Evolutionary conservation across 208 protist genomes (phyloP), one percentile per base, ranked within the genome.

Genomic region (Sergeia podlipaevii): DNA sequence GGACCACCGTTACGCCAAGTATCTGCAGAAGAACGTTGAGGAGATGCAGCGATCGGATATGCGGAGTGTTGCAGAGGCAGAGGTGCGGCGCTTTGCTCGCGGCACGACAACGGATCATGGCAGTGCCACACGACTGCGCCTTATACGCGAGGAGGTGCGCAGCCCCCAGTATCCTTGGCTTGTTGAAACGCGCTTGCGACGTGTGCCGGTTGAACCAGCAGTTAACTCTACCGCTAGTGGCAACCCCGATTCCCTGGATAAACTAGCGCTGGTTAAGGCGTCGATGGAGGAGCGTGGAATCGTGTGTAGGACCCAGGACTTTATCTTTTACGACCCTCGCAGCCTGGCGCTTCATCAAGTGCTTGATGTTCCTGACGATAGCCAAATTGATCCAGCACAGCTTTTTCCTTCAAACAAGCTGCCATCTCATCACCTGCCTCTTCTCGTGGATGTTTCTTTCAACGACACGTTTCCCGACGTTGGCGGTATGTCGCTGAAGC

Each of bases 401-500:
- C 64, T 89, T 0, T 68, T 93, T 21, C 86, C 86, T 1, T 80
- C 67, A 30, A 60, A 50, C 46, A 81, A 80, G 39, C 56, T 85
- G 28, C 86, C 86, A 11, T 93, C 86, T 0, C 86, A 93, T 32
- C 86, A 93, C 47, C 33, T 93, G 4, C 86, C 84, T 1, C 74
- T 93, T 3, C 17, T 87, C 20, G 65, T 85, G 5, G 86, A 93
- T 64, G 69, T 93, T 3, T 93, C 82, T n/a, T 93, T 84, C 65
- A 91, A 77, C 18, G 73, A 93, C 42, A 48, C 63, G 1, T 78
- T 68, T 49, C 85, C 85, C 21, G 73, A 93, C 26, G 77, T 86
- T 8, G 66, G 66, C 17, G 48, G 58, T 15, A 66, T 60, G 20
- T 77, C 77, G 5, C 44, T 78, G 5, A 83, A 81, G 44, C 60